Conservation (phyloP, 768 basidiomycete species). For the Paxillus ammoniavirescens region DNA sequence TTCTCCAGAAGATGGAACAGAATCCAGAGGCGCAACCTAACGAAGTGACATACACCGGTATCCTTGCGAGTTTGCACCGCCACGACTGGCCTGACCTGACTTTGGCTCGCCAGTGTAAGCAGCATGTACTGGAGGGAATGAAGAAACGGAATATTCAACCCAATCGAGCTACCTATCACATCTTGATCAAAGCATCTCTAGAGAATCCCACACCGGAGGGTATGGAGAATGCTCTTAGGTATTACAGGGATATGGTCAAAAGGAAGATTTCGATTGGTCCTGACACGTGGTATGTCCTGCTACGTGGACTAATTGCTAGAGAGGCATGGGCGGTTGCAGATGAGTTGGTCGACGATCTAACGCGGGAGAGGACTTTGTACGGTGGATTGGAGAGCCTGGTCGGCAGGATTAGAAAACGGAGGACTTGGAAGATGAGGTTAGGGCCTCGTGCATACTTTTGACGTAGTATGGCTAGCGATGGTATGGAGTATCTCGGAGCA, state of each 20-base stretch:
- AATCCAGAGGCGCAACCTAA: conserved; percentile 54
- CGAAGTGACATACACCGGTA: conserved; percentile 79
- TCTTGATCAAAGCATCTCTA: conserved; percentile 68
- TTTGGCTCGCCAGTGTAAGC: conserved; percentile 45
- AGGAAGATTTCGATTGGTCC: conserved; percentile 46
- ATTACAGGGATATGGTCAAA: conserved; percentile 60
- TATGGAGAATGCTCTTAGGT: conserved; percentile 51
- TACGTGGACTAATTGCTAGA: conserved; percentile 59
- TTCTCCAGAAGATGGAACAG: conserved; percentile 76
- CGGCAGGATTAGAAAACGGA: conserved; percentile 43
- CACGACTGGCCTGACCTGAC: conserved; percentile 47
- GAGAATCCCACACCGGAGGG: conserved; percentile 50
- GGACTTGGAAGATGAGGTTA: conserved; percentile 28
- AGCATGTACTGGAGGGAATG: conserved; percentile 59
- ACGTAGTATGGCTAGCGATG: conserved; percentile 3
- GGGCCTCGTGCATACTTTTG: conserved; percentile 30
- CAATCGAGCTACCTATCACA: conserved; percentile 71
- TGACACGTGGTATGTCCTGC: conserved; percentile 77
- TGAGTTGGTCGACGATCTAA: conserved; percentile 62
- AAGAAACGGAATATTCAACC: conserved; percentile 49
- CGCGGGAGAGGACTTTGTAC: conserved; percentile 43
- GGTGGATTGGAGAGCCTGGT: conserved; percentile 50
- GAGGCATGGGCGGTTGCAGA: conserved; percentile 61
- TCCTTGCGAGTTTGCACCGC: conserved; percentile 72
- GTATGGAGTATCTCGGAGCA: conserved; percentile 4